A percentile compares a stretch with the other conserved stretches of the same genome.
Evolutionary conservation across 345 rosid species (phyloP).

Genomic region (Rubroshorea leprosula): DNA sequence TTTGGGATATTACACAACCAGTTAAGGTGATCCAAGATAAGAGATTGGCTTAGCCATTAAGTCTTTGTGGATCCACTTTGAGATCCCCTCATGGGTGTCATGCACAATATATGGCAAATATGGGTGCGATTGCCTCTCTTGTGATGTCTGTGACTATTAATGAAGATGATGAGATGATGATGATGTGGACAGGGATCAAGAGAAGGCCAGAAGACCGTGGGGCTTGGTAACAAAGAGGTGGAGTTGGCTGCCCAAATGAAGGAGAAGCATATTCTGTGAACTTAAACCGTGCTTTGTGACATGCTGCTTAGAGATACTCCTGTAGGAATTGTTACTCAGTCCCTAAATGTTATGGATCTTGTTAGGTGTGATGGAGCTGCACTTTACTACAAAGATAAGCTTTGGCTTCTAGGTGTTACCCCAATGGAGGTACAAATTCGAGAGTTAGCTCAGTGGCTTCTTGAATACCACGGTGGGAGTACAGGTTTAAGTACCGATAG

Average conservation of each 20-base stretch:
- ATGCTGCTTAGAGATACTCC: conserved; percentile 87
- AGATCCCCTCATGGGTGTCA: conserved; percentile 92
- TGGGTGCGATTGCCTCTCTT: conserved; percentile 80
- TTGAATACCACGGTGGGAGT: conserved; percentile 48
- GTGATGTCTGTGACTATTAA: conserved; percentile 79
- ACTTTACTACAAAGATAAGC: conserved; percentile 49
- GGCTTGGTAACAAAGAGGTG: conserved; percentile 84
- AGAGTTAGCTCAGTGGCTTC: conserved; percentile 65
- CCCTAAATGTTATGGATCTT: conserved; percentile 85
- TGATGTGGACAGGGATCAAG: conserved; percentile 33
- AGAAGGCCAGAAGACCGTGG: conserved; percentile 59
- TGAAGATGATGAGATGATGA: conserved; percentile 52
- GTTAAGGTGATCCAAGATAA: conserved; percentile 68
- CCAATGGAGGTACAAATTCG: conserved; percentile 65
- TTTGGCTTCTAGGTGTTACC: conserved; percentile 67
- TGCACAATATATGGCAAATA: conserved; percentile 72
- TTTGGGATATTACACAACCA: too few relatives aligned
- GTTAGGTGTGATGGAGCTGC: conserved; percentile 88
- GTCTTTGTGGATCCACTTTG: conserved; percentile 70
- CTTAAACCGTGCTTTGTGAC: conserved; percentile 75
- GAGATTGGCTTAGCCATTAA: conserved; percentile 54
- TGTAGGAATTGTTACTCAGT: conserved; percentile 61
- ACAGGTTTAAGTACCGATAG: conserved; percentile 78
- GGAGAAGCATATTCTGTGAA: conserved; percentile 71
- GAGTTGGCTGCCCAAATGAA: conserved; percentile 54